phyloP scores from a whole-genome alignment of 2,329 filamentous ascomycete genomes.

The Aureobasidium vineae region DNA sequence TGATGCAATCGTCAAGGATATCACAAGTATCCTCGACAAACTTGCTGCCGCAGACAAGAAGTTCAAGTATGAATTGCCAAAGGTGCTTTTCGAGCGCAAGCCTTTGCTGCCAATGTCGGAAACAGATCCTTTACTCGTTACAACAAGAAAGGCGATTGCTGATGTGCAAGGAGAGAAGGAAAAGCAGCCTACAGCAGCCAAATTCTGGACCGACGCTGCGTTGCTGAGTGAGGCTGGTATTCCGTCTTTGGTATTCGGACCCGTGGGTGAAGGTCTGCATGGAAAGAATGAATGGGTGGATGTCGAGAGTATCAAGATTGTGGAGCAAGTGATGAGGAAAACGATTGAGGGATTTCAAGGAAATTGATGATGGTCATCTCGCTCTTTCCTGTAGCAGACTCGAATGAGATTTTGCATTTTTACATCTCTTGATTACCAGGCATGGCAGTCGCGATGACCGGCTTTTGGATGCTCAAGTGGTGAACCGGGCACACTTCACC shows the following conservation, averaged over 20 bases:
- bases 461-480: too few species aligned
- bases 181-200: not conserved
- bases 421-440: not conserved
- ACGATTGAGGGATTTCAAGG: not conserved
- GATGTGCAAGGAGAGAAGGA: not conserved
- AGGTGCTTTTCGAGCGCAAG: not conserved
- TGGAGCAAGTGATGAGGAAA: conserved; percentile 6
- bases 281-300: conserved; percentile 19
- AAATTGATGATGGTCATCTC: not conserved
- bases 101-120: not conserved
- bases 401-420: not conserved
- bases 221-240: conserved; percentile 16
- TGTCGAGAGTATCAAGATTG: not conserved
- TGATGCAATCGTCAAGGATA: not conserved
- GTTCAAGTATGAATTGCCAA: not conserved
- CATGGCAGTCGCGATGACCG: not conserved
- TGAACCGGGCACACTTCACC: not conserved
- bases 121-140: not conserved
- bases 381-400: not conserved
- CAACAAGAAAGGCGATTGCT: not conserved
- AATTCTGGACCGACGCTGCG: conserved; percentile 13
- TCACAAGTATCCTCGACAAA: not conserved
- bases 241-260: conserved; percentile 9
- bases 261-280: not conserved
- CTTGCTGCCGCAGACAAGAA: not conserved